Evolutionary conservation across 495 filamentous ascomycete species (phyloP).

Genomic region (Penicillium atrosanguineum): DNA sequence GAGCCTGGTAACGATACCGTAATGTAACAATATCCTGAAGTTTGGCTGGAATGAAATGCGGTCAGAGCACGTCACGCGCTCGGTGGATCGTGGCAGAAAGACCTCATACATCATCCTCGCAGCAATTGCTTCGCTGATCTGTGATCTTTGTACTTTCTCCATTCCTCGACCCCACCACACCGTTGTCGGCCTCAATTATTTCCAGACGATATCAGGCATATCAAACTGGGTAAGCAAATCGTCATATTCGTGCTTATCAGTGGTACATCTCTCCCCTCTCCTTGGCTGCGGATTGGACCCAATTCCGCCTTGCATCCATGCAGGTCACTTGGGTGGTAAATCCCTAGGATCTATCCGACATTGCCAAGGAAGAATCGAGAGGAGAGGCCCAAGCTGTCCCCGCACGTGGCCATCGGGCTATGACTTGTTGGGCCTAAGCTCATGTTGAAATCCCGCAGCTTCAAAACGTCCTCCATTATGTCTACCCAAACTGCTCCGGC

Average conservation of each 20-base stretch:
- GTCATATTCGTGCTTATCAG: slow-evolving; percentile 20
- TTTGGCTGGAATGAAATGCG: slow-evolving; percentile 18
- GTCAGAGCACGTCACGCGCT: slow-evolving; percentile 45
- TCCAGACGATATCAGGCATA: slow-evolving; percentile 3
- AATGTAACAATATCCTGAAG: slow-evolving; percentile 12
- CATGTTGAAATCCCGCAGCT: slow-evolving; percentile 16
- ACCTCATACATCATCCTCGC: slow-evolving; percentile 41
- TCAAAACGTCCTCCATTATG: slow-evolving; percentile 33
- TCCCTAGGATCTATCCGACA: slow-evolving; percentile 1
- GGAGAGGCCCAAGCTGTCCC: slow-evolving; percentile 10
- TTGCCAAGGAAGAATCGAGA: background rate
- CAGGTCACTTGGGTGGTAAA: slow-evolving; percentile 9
- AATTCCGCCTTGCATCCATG: slow-evolving; percentile 14
- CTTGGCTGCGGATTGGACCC: slow-evolving; percentile 5
- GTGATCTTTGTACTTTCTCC: slow-evolving; percentile 3
- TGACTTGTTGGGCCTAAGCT: slow-evolving; percentile 17
- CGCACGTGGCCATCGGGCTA: slow-evolving; percentile 9
- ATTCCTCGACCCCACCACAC: slow-evolving; percentile 12
- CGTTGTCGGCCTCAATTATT: slow-evolving; percentile 10
- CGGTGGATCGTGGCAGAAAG: slow-evolving; percentile 44
- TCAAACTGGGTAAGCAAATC: slow-evolving; percentile 28
- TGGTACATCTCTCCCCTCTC: slow-evolving; percentile 5
- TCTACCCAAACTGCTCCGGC: slow-evolving; percentile 43
- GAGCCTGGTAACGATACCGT: slow-evolving; percentile 24
- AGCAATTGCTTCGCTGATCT: slow-evolving; percentile 25